Evolutionary conservation across 176 grass and related monocot species (phyloP), one percentile per base, ranked within the genome.

Genomic region (Cenchrus purpureus): DNA sequence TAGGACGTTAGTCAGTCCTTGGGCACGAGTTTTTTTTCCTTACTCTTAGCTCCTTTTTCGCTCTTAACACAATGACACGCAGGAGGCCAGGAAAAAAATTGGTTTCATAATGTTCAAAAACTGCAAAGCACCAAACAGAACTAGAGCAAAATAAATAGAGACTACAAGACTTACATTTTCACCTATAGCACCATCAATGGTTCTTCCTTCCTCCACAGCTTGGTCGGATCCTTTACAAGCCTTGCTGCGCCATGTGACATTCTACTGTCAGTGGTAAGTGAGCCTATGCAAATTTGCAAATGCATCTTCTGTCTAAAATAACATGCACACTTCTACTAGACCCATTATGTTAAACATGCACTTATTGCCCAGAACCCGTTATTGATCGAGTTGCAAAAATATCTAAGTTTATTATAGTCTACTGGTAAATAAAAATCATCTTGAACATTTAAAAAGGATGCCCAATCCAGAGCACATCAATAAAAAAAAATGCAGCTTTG

Each of bases 141-240:
- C 32, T 20, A 64, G 31, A 54, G 77, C 12, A 77, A 82, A 64
- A 83, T 16, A 28, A 59, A 40, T 40, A 58, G 14, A 66, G 29
- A 63, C 25, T 52, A 25, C 20, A 59, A 77, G 50, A 77, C 84
- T 78, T 87, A 92, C 91, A 80, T 89, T 80, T 73, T 81, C 87
- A 86, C 54, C 22, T 49, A 55, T 53, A 73, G 40, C 17, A 58
- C 57, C 70, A 31, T 81, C 49, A 60, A 72, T 64, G 9, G 37
- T 78, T 70, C 45, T 77, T 84, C 60, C 44, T 79, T 89, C 74
- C 15, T 79, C 74, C 74, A 67, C 20, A 17, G 60, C 11, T 54
- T 25, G 75, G 25, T 67, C n/a, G 12, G 73, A 78, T 78, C 65
- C 84, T 86, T 86, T 16, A 78, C 42, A 66, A 59, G n/a, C 52